Evolutionary conservation across 345 rosid species (phyloP), one percentile per base, ranked within the genome.

Genomic region (Euphorbia peplus): DNA sequence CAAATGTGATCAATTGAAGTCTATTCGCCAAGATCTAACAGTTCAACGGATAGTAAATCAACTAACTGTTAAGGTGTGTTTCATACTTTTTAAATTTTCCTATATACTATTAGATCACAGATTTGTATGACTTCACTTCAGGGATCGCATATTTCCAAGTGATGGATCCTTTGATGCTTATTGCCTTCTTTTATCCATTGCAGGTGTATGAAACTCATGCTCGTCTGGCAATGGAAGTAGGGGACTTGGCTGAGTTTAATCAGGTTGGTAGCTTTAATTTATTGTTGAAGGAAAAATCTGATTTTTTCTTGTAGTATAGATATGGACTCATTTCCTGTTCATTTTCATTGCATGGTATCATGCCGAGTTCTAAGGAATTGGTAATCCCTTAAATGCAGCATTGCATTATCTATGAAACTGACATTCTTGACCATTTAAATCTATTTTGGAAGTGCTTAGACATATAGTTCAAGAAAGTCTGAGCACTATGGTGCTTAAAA

Each of bases 121-220:
- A 5, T 62, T 41, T 22, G 44, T 42, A 24, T 24, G 53, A 42
- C 53, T 15, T 41, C 22, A 25, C 12, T 7, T 44, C 6, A 6
- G 18, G 1, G n/a, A 14, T 14, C 42, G 11, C 44, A 24, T 14
- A 44, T 42, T 11, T 63, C 22, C 15, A 18, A 61, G 41, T 7
- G 19, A 16, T 32, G 5, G 21, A 21, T 55, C 37, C 50, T 21
- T 8, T 41, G 37, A 44, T 67, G 30, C 26, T 66, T 24, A 41
- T 29, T 41, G 54, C 57, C 61, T 46, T 74, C 13, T 41, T 58
- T 77, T 60, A 26, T 29, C 29, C 16, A 4, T 47, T 82, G 64
- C 86, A 95, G 99, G 99, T 95, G 61, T 95, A 95, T 83, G 99
- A 95, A 83, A 87, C 96, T 54, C 99, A 95, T 88, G 98, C 97